Evolutionary conservation across 2,329 filamentous ascomycete genomes (phyloP).

Genomic region (Aspergillus quadricinctus): DNA sequence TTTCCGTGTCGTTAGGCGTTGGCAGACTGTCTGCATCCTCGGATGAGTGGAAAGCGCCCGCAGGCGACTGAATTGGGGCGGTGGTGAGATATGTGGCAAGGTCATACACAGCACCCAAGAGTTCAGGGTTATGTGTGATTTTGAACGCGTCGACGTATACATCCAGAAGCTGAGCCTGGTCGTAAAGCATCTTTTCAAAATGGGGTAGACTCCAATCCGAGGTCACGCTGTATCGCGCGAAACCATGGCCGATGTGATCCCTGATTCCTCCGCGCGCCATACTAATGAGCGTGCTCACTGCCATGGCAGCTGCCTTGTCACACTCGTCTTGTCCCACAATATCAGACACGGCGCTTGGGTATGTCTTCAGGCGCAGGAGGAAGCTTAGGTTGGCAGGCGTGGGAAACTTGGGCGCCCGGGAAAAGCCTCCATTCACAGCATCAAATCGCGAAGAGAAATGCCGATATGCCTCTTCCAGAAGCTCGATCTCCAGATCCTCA

Average conservation of each 20-base stretch:
- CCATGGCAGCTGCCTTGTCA: slow-evolving; percentile 70
- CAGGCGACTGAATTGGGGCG: slow-evolving; percentile 59
- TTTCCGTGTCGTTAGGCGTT: slow-evolving; percentile 68
- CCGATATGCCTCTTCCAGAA: slow-evolving; percentile 83
- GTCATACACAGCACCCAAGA: slow-evolving; percentile 74
- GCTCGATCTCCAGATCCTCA: slow-evolving; percentile 78
- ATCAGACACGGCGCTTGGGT: slow-evolving; percentile 69
- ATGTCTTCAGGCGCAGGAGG: slow-evolving; percentile 68
- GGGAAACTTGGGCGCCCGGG: slow-evolving; percentile 76
- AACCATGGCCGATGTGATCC: slow-evolving; percentile 73
- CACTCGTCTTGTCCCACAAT: slow-evolving; percentile 84
- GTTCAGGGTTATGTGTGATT: slow-evolving; percentile 61
- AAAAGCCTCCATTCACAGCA: slow-evolving; percentile 73
- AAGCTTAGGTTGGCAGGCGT: slow-evolving; percentile 83
- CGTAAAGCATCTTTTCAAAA: slow-evolving; percentile 95
- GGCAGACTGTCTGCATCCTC: slow-evolving; percentile 86
- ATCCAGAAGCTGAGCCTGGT: slow-evolving; percentile 80
- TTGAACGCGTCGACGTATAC: slow-evolving; percentile 86
- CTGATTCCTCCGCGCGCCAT: slow-evolving; percentile 71
- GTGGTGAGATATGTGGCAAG: slow-evolving; percentile 81
- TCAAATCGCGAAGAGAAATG: slow-evolving; percentile 82
- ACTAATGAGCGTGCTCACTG: slow-evolving; percentile 70
- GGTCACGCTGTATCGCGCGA: slow-evolving; percentile 83
- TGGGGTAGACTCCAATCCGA: slow-evolving; percentile 90
- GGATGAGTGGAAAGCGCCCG: slow-evolving; percentile 78